Percentiles rank a stretch among this genome's conserved stretches.
Conservation (phyloP, 148 eudicot species). For the Cornus controversa region DNA sequence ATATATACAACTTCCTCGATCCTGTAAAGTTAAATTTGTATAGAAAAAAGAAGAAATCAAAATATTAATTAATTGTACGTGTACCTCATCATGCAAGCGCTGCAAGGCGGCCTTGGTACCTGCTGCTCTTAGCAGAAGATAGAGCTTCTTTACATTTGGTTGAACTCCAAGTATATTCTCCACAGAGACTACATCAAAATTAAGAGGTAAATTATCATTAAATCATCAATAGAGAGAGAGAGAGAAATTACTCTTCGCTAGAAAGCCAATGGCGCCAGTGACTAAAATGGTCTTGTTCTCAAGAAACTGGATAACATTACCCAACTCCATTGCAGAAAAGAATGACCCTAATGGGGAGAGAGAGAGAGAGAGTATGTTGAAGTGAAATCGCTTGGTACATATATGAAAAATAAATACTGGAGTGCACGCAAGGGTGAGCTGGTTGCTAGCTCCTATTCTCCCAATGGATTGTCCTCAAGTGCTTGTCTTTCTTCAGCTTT, state of each 20-base stretch:
- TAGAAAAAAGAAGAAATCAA: too few species aligned
- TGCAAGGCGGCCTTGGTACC: constrained; percentile 49
- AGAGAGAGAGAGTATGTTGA: background rate
- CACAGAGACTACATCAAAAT: constrained; percentile 42
- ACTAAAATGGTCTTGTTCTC: constrained; percentile 52
- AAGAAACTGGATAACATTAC: constrained; percentile 41
- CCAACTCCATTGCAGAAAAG: constrained; percentile 38
- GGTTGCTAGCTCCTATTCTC: too few species aligned
- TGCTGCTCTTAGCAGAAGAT: constrained; percentile 70
- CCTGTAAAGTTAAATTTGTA: too few species aligned
- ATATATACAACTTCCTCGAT: too few species aligned
- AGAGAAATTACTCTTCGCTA: constrained; percentile 50
- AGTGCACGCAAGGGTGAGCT: too few species aligned
- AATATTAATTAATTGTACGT: too few species aligned
- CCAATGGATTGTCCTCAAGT: too few species aligned
- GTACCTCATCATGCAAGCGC: constrained; percentile 69
- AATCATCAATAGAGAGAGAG: background rate
- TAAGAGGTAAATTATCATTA: background rate
- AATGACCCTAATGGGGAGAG: background rate
- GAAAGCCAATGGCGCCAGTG: constrained; percentile 69
- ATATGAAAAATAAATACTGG: background rate
- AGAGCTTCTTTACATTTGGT: constrained; percentile 76
- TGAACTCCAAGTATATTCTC: constrained; percentile 77
- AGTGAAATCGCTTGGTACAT: background rate
- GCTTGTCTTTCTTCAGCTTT: too few species aligned